phyloP scores from a whole-genome alignment of 2,329 filamentous ascomycete genomes.

The Arthroderma sp. region DNA sequence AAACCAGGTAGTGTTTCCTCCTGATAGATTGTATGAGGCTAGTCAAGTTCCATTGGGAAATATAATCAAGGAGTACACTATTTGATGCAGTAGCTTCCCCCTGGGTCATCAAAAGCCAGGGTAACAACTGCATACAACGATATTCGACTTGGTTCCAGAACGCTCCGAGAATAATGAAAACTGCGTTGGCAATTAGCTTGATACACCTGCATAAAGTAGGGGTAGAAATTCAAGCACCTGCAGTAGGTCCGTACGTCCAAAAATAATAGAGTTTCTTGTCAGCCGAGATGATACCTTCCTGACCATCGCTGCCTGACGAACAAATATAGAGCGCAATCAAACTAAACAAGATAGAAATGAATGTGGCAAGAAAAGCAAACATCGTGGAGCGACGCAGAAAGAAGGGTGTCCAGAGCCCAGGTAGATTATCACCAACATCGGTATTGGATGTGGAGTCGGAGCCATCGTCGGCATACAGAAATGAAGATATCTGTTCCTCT shows the following conservation, averaged over 20 bases:
- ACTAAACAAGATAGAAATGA: slow-evolving; percentile 2
- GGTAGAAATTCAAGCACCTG: slow-evolving; percentile 2
- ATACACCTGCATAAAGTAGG: not conserved
- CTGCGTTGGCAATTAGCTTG: not conserved
- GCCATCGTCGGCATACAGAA: too few relatives aligned
- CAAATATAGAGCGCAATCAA: slow-evolving; percentile 4
- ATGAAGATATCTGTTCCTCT: too few relatives aligned
- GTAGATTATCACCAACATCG: too few relatives aligned
- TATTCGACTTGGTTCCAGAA: slow-evolving; percentile 9
- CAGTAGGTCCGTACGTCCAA: slow-evolving; percentile 9
- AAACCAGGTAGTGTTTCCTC: slow-evolving; percentile 8
- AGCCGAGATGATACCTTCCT: slow-evolving; percentile 5
- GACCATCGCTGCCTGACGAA: slow-evolving; percentile 3
- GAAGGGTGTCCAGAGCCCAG: slow-evolving; percentile 6
- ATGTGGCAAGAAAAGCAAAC: slow-evolving; percentile 3
- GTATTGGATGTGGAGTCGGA: too few relatives aligned
- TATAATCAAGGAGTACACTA: slow-evolving; percentile 8
- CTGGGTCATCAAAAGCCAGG: slow-evolving; percentile 7
- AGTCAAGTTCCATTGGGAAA: slow-evolving; percentile 7
- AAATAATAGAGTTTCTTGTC: too few relatives aligned
- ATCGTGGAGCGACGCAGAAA: slow-evolving; percentile 3
- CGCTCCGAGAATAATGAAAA: slow-evolving; percentile 6
- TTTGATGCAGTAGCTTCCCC: slow-evolving; percentile 5
- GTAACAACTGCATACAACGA: slow-evolving; percentile 8
- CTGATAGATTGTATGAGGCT: slow-evolving; percentile 6